Base-by-base conservation (phyloP, 2,329 filamentous ascomycete genomes). In the Phialemoniopsis sp. region DNA sequence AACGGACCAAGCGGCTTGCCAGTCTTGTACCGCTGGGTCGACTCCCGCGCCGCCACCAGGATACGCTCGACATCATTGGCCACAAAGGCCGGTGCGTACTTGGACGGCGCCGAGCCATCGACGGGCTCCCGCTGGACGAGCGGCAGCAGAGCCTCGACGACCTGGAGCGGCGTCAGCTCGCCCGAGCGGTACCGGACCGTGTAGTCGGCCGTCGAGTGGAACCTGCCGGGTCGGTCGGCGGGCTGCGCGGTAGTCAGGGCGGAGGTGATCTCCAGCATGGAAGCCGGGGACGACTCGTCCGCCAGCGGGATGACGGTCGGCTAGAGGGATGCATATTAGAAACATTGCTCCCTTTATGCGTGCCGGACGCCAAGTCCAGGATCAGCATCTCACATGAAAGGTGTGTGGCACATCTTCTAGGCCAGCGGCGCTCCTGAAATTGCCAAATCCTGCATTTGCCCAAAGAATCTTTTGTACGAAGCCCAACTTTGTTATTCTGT, bases 161-260 rank as follows among this genome's bases (percentile, higher is more conserved):
- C 85, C 45, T 82, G 76, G 1, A 78, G 69, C 1, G 89, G 89
- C 0, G 87, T 93, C 41, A 84, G 56, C 43, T 73, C 67, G 37
- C 87, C 85, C 5, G 78, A 78, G 45, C 72, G 73, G 65, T 90
- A 95, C 31, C 86, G 75, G 37, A 77, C 73, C 56, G 89, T 82
- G 57, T 89, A 95, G 63, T 95, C 88, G 12, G 76, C 73, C 17
- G 81, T 76, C 4, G 85, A 85, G 57, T 82, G 78, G 63, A 86
- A 88, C 33, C 76, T 72, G 13, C 66, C 68, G 5, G 59, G 50
- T 12, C 67, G 54, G 33, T 64, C 56, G 13, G 60, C 54, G 8
- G 72, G 29, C 36, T 66, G 63, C 10, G 60, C 60, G 34, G 58
- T 55, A 35, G 61, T 57, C 4, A 74, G 61, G 29, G 68, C 61